Percentiles rank a stretch among this genome's conserved stretches.
phyloP scores from a whole-genome alignment of 306 rosid genomes.

The Inga oerstediana region DNA sequence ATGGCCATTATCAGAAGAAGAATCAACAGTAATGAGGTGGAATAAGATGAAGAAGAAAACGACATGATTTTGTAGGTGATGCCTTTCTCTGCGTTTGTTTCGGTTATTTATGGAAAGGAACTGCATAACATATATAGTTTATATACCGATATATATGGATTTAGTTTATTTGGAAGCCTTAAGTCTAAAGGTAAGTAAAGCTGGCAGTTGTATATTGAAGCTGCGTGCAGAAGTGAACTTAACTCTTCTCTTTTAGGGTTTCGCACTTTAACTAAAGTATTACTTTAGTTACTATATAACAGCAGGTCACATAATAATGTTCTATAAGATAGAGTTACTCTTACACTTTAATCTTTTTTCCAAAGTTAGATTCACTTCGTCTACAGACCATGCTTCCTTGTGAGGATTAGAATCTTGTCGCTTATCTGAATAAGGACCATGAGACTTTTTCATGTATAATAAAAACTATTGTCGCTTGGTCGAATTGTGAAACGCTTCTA shows the following conservation, averaged over 20 bases:
- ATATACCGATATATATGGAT: not conserved
- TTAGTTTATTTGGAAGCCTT: not conserved
- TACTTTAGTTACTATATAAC: not conserved
- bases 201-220: not conserved
- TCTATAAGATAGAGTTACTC: not conserved
- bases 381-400: constrained; percentile 20
- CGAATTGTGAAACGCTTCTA: not conserved
- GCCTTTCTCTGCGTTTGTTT: not conserved
- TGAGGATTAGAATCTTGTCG: constrained; percentile 38
- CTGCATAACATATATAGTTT: not conserved
- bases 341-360: not conserved
- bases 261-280: not conserved
- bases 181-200: not conserved
- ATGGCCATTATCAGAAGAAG: constrained; percentile 26
- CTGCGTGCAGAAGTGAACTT: not conserved
- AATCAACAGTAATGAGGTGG: not conserved
- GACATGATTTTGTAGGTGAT: constrained; percentile 20
- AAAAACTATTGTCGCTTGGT: not conserved
- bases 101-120: not conserved
- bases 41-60: not conserved
- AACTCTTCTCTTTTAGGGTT: not conserved
- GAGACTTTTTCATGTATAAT: too few relatives aligned
- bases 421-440: too few relatives aligned
- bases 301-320: not conserved
- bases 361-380: not conserved